Evolutionary conservation across 2,329 filamentous ascomycete species (phyloP), one percentile per base, ranked within the genome.

Genomic region (Volutella citrinella): DNA sequence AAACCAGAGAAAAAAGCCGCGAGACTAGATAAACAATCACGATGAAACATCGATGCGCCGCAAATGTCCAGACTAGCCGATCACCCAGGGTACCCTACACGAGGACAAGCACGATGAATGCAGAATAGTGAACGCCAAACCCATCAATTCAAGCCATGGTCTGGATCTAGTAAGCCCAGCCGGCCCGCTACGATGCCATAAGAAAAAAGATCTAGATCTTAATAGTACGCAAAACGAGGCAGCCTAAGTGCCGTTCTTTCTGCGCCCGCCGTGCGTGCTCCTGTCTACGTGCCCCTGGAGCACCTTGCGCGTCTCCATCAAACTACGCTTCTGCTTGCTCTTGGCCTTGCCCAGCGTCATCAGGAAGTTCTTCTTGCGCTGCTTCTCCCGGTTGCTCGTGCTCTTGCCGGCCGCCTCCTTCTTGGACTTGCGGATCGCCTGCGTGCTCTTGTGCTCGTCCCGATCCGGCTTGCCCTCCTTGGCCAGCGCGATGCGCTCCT

Each of bases 261-360:
- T 78, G 61, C 82, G 80, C 7, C 91, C 91, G 33, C 90, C 91
- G 42, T 80, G 80, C 69, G 94, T 94, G 58, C 80, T 81, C 59
- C 90, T 76, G 37, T 90, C 82, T 18, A 91, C 75, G 63, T 97
- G 91, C 4, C 81, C 85, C 59, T 78, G 83, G 47, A 97, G 64
- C 21, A 89, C 79, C 66, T 84, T 88, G 56, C 78, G 79, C 45
- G 88, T 89, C 65, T 96, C 84, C 10, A 87, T 79, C 63, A 98
- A 68, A 76, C 88, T 95, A 56, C 90, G 78, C 82, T 96, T 96
- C 56, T 93, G 84, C 74, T 97, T 98, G 49, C 76, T 78, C 74
- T 93, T 94, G 10, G 93, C 93, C 72, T 98, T 97, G 39, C 91
- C 87, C 40, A 98, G 67, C 23, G 91, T 97, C 93, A 98, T 98